Base-by-base conservation (phyloP, 176 grass and related monocot species). In the Ampelocalamus luodianensis region DNA sequence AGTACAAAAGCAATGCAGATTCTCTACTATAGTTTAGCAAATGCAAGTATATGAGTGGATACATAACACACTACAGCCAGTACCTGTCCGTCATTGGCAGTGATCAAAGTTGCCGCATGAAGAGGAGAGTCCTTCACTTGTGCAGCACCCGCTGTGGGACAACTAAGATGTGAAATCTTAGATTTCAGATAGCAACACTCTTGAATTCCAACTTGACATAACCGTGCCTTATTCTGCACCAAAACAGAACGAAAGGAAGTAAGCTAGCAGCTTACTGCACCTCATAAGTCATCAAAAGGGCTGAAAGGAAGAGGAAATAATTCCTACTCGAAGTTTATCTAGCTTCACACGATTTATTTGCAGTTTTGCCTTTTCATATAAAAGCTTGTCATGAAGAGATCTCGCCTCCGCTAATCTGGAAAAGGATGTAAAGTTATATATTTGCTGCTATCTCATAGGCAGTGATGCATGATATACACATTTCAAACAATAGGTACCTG, bases 151-250 rank as follows among this genome's bases (percentile, higher is more conserved):
- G 23, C 39, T 53, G 55, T 85, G 20, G 71, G 56, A 82, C 54
- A 18, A 79, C 58, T 74, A 55, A 87, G 46, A 18, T 87, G 63
- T 81, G 85, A 92, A 91, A 96, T 86, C 78, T 85, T 88, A 26
- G 80, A 89, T 99, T 99, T 92, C 62, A 99, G 64, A 88, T 77
- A 77, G 87, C 18, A 29, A 45, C 87, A 95, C 77, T 98, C 90
- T 58, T 81, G 69, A 81, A 77, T 82, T 80, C 88, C 66, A 77
- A 72, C 69, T 72, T 90, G 50, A 55, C 39, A 86, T 84, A 79
- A 22, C 36, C 89, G 83, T 48, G 78, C 66, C 71, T 81, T 92
- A 74, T 77, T 89, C 96, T 98, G 88, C 55, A 81, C 86, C 71
- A 90, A 72, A 85, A 86, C 53, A 48, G 44, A 74, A 76, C 46